Evolutionary conservation across 164 flowering plant species (phyloP), one percentile per base, ranked within the genome.

Genomic region (Berberis vulgaris): DNA sequence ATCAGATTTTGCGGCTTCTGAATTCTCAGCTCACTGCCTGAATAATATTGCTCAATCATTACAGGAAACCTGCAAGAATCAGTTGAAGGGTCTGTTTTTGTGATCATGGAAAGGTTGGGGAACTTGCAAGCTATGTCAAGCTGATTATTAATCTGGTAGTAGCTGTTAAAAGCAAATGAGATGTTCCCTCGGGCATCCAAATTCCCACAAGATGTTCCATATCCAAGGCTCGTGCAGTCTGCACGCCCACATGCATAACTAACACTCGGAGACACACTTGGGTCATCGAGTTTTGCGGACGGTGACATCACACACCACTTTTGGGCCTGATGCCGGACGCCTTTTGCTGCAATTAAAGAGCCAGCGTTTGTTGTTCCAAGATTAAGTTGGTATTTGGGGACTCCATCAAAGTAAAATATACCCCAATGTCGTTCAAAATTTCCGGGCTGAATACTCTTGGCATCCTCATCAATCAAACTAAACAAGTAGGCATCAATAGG

Each of bases 371-470:
- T 79, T 26, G 87, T 69, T 7, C 94, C 92, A 7, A 88, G 84
- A 68, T 83, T 87, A 45, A 91, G 82, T 5, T 11, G 67, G 74
- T 92, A 92, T 63, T 92, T 92, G 11, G 89, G 78, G 43, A 5
- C n/a, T 38, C 98, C 98, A 66, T 92, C 95, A 57, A 44, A 86
- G 49, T 74, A 71, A 59, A 86, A 84, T 49, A 89, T 62, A 4
- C 98, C 98, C 98, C 98, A 89, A 59, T 92, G 98, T 39, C 96
- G 81, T 69, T 92, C 96, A 52, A 92, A 92, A 66, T 87, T 84
- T 2, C 98, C 96, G 0, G 96, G 96, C 7, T 76, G 79, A 57
- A 87, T 82, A 75, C 95, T 87, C 72, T 91, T 91, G 0, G 69
- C 84, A 73, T 91, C 96, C 80, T 92, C 96, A 49, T 92, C 98